Evolutionary conservation across 2,329 filamentous ascomycete species (phyloP).

Genomic region (Ambrosiella xylebori): DNA sequence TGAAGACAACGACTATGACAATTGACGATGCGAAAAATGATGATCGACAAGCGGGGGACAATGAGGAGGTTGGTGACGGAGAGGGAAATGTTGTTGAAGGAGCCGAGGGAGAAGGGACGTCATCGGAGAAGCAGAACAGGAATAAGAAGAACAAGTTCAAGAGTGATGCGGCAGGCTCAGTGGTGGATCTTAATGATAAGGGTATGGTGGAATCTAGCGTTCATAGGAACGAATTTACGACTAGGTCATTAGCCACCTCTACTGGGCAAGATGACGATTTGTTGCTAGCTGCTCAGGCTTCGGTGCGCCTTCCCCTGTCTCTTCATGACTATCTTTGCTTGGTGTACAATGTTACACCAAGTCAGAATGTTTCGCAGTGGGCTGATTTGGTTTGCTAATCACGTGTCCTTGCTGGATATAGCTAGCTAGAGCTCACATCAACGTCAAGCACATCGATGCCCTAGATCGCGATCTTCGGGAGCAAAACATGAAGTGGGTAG

Average conservation of each 20-base stretch:
- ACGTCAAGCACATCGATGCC: conserved; percentile 32
- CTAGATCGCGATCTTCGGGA: conserved; percentile 40
- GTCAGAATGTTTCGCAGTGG: neutral
- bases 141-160: conserved; percentile 12
- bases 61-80: neutral
- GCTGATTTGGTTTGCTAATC: neutral
- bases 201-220: neutral
- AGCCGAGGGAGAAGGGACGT: conserved; percentile 1
- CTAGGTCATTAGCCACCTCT: neutral
- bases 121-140: conserved; percentile 11
- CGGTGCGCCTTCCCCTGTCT: conserved; percentile 38
- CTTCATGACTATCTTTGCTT: conserved; percentile 20
- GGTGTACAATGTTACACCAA: neutral
- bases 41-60: neutral
- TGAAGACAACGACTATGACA: neutral
- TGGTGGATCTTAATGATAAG: conserved; percentile 1
- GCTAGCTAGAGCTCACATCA: conserved; percentile 20
- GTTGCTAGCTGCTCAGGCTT: conserved; percentile 48
- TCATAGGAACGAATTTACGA: neutral
- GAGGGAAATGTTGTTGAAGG: neutral
- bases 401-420: conserved; percentile 1
- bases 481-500: conserved; percentile 30
- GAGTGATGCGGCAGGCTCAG: conserved; percentile 14
- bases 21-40: neutral
- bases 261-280: conserved; percentile 35